Evolutionary conservation across 1,139 yeast species (phyloP), one percentile per base, ranked within the genome.

Genomic region (Yamadazyma atlantica): DNA sequence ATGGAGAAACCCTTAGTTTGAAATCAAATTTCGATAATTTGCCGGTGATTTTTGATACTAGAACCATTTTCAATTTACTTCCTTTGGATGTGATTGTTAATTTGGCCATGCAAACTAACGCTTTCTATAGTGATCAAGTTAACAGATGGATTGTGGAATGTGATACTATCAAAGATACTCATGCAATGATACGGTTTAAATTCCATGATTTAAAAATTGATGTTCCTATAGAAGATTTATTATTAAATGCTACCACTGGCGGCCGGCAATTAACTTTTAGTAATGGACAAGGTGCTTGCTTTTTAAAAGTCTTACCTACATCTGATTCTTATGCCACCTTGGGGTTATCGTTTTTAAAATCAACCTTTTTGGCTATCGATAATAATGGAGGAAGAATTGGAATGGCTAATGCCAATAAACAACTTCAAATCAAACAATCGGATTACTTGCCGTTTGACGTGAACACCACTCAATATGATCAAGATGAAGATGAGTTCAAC

Each of bases 71-170:
- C 52, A 71, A 73, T 21, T 76, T 68, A 50, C 57, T 86, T 34
- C 95, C 95, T 0, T 62, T 75, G 36, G 70, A 74, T 32, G 56
- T 78, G 3, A 64, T 86, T 34, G 72, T 85, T 35, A 78, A 78
- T 49, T 59, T 87, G 29, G 92, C 95, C 0, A 67, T 84, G 14
- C 95, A 86, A 60, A 65, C 84, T 17, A 82, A 83, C 50, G 95
- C 95, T 0, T 75, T 71, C 45, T 86, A 78, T 56, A 70, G 77
- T 6, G 54, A 64, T 3, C 71, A 73, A 12, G 52, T 70, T 6
- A 66, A 64, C 16, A 47, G 74, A 17, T 86, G 95, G 95, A 55
- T 85, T 15, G 85, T 84, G 18, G 75, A 75, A 42, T 87, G 96
- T 61, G 60, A 67, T n/a, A 53, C 70, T 17, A 46, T 70, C 2